Conservation (phyloP, 371 early-diverging fungal species). For the Mucor piriformis region DNA sequence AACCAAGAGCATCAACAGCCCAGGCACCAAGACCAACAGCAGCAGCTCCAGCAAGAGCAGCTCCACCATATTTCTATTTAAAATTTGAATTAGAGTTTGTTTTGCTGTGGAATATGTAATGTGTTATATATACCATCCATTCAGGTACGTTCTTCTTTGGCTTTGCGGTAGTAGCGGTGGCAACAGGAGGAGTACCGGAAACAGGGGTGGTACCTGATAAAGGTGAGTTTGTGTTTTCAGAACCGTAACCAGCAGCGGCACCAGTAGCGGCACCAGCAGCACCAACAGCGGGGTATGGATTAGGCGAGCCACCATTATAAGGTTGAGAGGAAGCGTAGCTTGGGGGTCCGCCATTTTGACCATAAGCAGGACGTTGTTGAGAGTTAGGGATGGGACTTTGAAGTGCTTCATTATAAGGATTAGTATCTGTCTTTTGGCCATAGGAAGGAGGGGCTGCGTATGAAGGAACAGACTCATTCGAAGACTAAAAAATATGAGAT, state of each 20-base stretch:
- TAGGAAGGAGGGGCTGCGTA: conserved; percentile 14
- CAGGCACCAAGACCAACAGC: conserved; percentile 42
- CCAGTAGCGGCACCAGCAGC: neutral
- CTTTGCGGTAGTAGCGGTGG: conserved; percentile 9
- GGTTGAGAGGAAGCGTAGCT: conserved; percentile 25
- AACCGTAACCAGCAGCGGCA: neutral
- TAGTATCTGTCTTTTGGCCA: conserved; percentile 7
- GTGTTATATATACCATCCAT: conserved; percentile 39
- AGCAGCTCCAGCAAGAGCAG: conserved; percentile 45
- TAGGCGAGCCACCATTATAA: conserved; percentile 13
- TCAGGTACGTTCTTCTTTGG: conserved; percentile 33
- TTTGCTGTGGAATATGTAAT: neutral
- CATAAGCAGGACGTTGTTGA: conserved; percentile 22
- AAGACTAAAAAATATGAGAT: too few relatives aligned
- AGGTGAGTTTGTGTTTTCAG: conserved; percentile 9
- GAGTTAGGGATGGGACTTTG: neutral
- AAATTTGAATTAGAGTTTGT: neutral
- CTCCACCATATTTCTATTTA: conserved; percentile 47
- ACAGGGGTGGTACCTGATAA: neutral
- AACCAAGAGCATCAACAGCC: conserved; percentile 32
- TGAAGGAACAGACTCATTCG: too few relatives aligned
- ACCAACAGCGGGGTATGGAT: neutral
- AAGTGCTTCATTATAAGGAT: too few relatives aligned
- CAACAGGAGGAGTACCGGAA: neutral
- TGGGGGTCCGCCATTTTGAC: too few relatives aligned